A percentile compares a stretch with the other conserved stretches of the same genome.
Conservation (phyloP, 768 basidiomycete genomes). For the Suillus occidentalis region DNA sequence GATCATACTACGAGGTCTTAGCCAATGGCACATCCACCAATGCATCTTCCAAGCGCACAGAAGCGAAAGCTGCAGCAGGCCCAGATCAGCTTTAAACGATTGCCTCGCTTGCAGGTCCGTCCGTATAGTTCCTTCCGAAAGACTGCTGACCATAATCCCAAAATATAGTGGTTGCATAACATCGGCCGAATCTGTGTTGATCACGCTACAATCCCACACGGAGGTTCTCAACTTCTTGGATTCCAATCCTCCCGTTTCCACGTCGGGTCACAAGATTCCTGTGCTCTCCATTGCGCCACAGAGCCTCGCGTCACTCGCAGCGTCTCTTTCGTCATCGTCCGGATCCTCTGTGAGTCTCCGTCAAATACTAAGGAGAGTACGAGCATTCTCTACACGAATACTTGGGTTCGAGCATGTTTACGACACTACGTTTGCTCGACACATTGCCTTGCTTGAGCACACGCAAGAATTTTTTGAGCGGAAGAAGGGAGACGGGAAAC, state of each 20-base stretch:
- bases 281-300: constrained; percentile 91
- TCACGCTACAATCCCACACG: constrained; percentile 91
- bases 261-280: constrained; percentile 51
- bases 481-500: constrained; percentile 37
- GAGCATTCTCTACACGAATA: constrained; percentile 62
- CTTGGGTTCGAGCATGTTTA: constrained; percentile 83
- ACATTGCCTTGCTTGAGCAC: constrained; percentile 82
- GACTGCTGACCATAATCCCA: constrained; percentile 1
- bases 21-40: constrained; percentile 25
- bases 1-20: constrained; percentile 85
- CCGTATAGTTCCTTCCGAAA: not conserved
- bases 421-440: constrained; percentile 94
- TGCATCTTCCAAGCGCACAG: constrained; percentile 23
- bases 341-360: constrained; percentile 45
- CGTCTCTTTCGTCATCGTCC: constrained; percentile 52
- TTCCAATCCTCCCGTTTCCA: constrained; percentile 45
- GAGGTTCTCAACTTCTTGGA: constrained; percentile 84
- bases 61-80: constrained; percentile 84
- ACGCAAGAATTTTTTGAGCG: constrained; percentile 79
- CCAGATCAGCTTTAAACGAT: constrained; percentile 94
- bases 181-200: constrained; percentile 95
- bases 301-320: constrained; percentile 77
- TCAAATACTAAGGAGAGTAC: constrained; percentile 69
- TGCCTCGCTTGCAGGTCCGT: constrained; percentile 96
- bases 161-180: constrained; percentile 89